Conservation (phyloP, 768 basidiomycete genomes). For the Lepiota venenata region DNA sequence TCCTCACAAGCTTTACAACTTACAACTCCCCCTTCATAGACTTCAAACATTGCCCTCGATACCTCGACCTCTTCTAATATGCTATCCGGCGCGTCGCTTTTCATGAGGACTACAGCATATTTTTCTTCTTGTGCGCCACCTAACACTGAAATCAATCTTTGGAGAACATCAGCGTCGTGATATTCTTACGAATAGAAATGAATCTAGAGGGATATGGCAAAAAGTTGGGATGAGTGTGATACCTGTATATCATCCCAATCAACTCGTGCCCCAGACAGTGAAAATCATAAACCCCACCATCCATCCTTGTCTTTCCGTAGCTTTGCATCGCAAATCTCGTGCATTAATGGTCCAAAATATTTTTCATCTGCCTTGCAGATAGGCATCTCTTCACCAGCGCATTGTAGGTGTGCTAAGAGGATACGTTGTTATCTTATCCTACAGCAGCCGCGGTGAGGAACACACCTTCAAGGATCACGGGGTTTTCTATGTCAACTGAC, state of each 20-base stretch:
- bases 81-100: slow-evolving; percentile 31
- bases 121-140: slow-evolving; percentile 73
- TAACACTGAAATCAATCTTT: slow-evolving; percentile 14
- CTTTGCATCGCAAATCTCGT: slow-evolving; percentile 55
- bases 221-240: slow-evolving; percentile 76
- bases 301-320: slow-evolving; percentile 73
- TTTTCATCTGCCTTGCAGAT: slow-evolving; percentile 56
- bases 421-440: neutral
- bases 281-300: slow-evolving; percentile 48
- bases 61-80: slow-evolving; percentile 82
- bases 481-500: slow-evolving; percentile 71
- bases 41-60: slow-evolving; percentile 81
- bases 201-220: slow-evolving; percentile 72
- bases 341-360: slow-evolving; percentile 69
- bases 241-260: slow-evolving; percentile 42
- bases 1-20: slow-evolving; percentile 15
- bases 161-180: neutral
- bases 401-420: slow-evolving; percentile 72
- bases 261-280: neutral
- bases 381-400: slow-evolving; percentile 86
- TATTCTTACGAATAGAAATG: slow-evolving; percentile 58
- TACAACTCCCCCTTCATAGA: slow-evolving; percentile 88
- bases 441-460: neutral
- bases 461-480: slow-evolving; percentile 64
- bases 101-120: slow-evolving; percentile 71